Evolutionary conservation across 768 basidiomycete genomes (phyloP), one percentile per base, ranked within the genome.

Genomic region (Sarcomyxa edulis): DNA sequence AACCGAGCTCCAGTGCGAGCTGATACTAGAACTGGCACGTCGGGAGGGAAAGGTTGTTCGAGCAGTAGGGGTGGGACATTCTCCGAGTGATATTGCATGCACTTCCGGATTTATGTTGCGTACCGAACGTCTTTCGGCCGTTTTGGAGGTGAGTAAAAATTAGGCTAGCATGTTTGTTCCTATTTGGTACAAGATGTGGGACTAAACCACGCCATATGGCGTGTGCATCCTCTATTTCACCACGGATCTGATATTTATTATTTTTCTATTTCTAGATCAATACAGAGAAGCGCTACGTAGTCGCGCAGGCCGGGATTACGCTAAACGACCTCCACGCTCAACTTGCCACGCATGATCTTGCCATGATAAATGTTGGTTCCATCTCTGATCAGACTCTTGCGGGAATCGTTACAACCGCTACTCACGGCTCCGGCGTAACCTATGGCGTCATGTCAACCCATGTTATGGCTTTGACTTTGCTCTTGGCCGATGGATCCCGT

Each of bases 331-430:
- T 97, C 4, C 90, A 95, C 47, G 63, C 58, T 16, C 68, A 69
- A 11, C 81, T 98, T 39, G 76, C 69, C 33, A 57, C 64, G 9
- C 65, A 81, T 50, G 71, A 71, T 23, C 76, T 97, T 22, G 94
- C 93, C 26, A 83, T 99, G 77, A 80, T 75, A 53, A 95, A 88
- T 60, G 72, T 97, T 44, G 96, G 96, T 24, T 94, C 92, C 20
- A 97, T 99, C 52, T 95, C 92, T 24, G 93, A 96, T 58, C 95
- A 97, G 59, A 90, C 92, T 3, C 72, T 99, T 47, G 94, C 78
- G 19, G 96, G 96, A 30, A 78, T 93, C 50, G 71, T 98, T 52
- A 82, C 91, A 10, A 99, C 96, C 45, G 91, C 91, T 6, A 94
- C 94, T 1, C 96, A 99, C 68, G 96, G 94, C 37, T 82, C 89